These are phyloP conservation scores for Aureobasidium sp. DNA, from an alignment of 2,329 filamentous ascomycete species.

Conservation along the genomic window DNA sequence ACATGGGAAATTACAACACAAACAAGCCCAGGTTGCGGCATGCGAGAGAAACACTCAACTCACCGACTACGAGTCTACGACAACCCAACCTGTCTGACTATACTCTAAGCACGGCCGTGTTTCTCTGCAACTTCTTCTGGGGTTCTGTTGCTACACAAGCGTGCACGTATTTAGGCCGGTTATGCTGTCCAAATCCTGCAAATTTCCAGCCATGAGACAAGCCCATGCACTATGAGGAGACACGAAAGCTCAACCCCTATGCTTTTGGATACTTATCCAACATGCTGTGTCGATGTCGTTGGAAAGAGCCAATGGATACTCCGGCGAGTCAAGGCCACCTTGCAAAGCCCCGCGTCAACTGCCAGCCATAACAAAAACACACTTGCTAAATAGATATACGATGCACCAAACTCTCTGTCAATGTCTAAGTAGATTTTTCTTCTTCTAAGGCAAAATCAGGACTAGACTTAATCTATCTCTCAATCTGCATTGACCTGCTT, in stretches of 20 bases:
- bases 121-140: neutral
- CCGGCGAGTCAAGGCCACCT: neutral
- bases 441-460: neutral
- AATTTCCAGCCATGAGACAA: neutral
- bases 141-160: neutral
- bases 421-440: neutral
- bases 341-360: neutral
- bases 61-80: neutral
- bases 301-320: neutral
- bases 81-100: neutral
- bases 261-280: too few species aligned
- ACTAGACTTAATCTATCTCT: slow-evolving; percentile 8
- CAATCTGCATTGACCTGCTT: slow-evolving; percentile 1
- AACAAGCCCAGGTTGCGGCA: slow-evolving; percentile 5
- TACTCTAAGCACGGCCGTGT: neutral
- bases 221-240: neutral
- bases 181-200: neutral
- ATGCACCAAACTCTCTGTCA: neutral
- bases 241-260: neutral
- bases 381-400: neutral
- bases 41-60: neutral
- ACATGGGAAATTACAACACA: slow-evolving; percentile 2
- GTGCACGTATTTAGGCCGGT: neutral
- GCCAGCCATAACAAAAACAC: neutral
- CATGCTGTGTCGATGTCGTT: neutral